These are phyloP conservation scores for Salix brachista DNA, from an alignment of 345 rosid species.

Conservation along the genomic window DNA sequence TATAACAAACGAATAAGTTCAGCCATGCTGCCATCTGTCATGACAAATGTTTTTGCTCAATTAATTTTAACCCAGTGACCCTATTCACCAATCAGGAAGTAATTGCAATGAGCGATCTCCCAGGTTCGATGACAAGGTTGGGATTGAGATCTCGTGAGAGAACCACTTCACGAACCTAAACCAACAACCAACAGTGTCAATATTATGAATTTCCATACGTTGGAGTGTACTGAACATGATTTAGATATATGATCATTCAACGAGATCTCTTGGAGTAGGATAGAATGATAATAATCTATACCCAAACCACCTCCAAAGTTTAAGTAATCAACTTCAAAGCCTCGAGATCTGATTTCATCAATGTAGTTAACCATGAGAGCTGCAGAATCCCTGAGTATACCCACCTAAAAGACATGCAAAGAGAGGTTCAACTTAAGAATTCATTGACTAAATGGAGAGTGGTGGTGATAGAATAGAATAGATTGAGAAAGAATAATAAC, in stretches of 20 bases:
- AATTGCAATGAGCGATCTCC: conserved; percentile 94
- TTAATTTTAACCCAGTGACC: conserved; percentile 95
- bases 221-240: background rate
- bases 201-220: background rate
- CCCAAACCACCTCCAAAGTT: conserved; percentile 99
- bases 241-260: conserved; percentile 38
- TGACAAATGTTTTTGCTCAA: conserved; percentile 83
- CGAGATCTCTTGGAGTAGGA: conserved; percentile 95
- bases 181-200: background rate
- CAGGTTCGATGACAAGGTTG: conserved; percentile 71
- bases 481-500: background rate
- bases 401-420: conserved; percentile 55
- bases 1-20: conserved; percentile 56
- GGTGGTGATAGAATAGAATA: background rate
- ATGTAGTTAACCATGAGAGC: conserved; percentile 85
- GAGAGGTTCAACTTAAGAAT: background rate
- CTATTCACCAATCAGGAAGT: conserved; percentile 60
- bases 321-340: conserved; percentile 77
- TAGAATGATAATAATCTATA: conserved; percentile 83
- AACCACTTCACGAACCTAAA: conserved; percentile 84
- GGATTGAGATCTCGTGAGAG: conserved; percentile 67
- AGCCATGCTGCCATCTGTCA: conserved; percentile 94
- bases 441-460: background rate
- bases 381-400: conserved; percentile 94
- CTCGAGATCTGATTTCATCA: conserved; percentile 80